Evolutionary conservation across 2,329 filamentous ascomycete species (phyloP).

Genomic region (Fusarium gaditjirri): DNA sequence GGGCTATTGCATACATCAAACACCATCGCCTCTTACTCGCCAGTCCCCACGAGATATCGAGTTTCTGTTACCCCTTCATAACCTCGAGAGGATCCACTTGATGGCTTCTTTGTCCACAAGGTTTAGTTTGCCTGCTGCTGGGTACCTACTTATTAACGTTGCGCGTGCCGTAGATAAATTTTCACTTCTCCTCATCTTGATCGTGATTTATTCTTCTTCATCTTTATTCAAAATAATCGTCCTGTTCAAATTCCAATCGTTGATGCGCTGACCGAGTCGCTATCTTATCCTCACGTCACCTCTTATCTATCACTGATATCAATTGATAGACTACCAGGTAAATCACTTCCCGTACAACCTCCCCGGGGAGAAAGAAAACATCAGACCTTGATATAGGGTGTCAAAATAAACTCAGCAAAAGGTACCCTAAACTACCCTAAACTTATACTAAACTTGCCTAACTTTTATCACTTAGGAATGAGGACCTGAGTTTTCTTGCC

Average conservation of each 20-base stretch:
- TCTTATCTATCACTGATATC: slow-evolving; percentile 22
- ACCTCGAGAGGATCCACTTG: slow-evolving; percentile 46
- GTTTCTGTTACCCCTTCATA: slow-evolving; percentile 48
- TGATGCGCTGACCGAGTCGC: slow-evolving; percentile 2
- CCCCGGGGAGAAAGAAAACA: too few species aligned
- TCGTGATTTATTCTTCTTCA: background rate
- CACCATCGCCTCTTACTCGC: slow-evolving; percentile 35
- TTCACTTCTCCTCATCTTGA: slow-evolving; percentile 8
- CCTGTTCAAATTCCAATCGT: background rate
- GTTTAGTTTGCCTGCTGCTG: slow-evolving; percentile 10
- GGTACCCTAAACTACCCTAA: too few species aligned
- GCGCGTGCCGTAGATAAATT: slow-evolving; percentile 25
- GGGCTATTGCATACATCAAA: slow-evolving; percentile 15
- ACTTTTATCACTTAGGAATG: too few species aligned
- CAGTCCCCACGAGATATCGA: slow-evolving; percentile 41
- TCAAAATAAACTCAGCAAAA: too few species aligned
- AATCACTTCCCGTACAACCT: background rate
- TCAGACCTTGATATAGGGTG: too few species aligned
- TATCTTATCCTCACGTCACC: slow-evolving; percentile 10
- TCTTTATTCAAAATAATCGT: background rate
- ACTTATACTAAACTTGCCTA: too few species aligned
- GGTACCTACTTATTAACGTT: background rate
- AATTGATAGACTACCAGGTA: background rate
- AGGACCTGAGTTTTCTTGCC: too few species aligned
- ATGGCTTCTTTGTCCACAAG: slow-evolving; percentile 40